Evolutionary conservation across 2,329 filamentous ascomycete genomes (phyloP).

Genomic region (Colletotrichum incanum): DNA sequence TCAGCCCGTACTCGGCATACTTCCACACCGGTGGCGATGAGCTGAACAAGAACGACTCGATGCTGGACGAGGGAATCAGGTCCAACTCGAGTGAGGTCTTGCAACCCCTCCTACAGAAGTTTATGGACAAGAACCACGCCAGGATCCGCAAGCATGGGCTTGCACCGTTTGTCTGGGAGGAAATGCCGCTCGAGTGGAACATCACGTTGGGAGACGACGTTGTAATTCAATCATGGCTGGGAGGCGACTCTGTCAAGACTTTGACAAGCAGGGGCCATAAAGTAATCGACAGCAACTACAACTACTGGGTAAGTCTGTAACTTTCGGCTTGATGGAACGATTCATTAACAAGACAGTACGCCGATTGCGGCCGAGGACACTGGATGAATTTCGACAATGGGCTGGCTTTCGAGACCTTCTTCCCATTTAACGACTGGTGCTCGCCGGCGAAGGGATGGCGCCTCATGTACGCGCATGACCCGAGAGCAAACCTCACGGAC

Average conservation of each 20-base stretch:
- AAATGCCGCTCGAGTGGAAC: conserved; percentile 86
- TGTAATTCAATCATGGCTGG: conserved; percentile 85
- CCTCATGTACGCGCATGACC: conserved; percentile 85
- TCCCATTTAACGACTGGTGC: conserved; percentile 88
- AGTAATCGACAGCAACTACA: conserved; percentile 82
- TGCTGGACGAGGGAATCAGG: conserved; percentile 79
- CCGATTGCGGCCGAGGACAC: conserved; percentile 86
- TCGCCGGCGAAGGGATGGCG: conserved; percentile 86
- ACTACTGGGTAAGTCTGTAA: conserved; percentile 76
- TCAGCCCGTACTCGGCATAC: conserved; percentile 78
- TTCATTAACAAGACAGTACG: conserved; percentile 68
- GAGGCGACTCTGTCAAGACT: conserved; percentile 71
- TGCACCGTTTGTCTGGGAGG: conserved; percentile 88
- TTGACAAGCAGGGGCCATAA: conserved; percentile 77
- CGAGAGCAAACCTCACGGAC: conserved; percentile 73
- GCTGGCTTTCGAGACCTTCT: conserved; percentile 65
- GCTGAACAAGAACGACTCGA: conserved; percentile 83
- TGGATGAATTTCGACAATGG: conserved; percentile 82
- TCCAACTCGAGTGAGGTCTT: conserved; percentile 77
- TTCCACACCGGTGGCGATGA: conserved; percentile 94
- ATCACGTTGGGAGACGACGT: conserved; percentile 79
- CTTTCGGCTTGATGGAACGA: neutral
- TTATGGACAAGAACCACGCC: conserved; percentile 79
- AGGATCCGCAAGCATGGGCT: conserved; percentile 76
- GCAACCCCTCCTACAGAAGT: conserved; percentile 82